These are phyloP conservation scores for Plasmodium vinckei DNA, from an alignment of 169 alveolate species.

Conservation along the genomic window DNA sequence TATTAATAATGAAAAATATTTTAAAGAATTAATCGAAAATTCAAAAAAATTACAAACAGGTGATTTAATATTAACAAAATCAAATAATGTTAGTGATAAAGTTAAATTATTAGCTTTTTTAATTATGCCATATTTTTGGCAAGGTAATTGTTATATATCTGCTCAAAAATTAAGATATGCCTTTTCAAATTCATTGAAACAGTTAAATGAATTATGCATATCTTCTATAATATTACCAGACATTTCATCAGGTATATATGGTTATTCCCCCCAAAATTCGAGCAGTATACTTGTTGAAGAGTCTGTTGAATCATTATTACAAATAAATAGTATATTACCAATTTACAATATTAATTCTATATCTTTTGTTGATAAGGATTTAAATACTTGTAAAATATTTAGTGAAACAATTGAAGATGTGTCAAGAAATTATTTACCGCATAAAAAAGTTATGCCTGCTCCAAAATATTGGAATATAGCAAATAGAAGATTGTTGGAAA, in stretches of 20 bases:
- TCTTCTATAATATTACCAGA: conserved; percentile 71
- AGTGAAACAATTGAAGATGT: conserved; percentile 71
- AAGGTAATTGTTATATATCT: conserved; percentile 69
- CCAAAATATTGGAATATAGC: conserved; percentile 72
- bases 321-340: conserved; percentile 45
- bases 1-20: conserved; percentile 22
- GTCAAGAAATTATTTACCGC: conserved; percentile 67
- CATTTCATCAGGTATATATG: conserved; percentile 73
- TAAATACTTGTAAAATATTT: conserved; percentile 56
- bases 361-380: conserved; percentile 62
- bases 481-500: conserved; percentile 58
- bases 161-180: conserved; percentile 70
- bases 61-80: conserved; percentile 59
- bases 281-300: conserved; percentile 52
- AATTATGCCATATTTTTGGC: conserved; percentile 77
- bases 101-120: conserved; percentile 73
- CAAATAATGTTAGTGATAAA: conserved; percentile 64
- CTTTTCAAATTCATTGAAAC: conserved; percentile 65
- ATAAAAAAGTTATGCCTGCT: conserved; percentile 66
- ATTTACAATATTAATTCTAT: conserved; percentile 63
- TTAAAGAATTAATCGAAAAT: conserved; percentile 39
- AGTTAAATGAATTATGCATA: conserved; percentile 65
- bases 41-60: conserved; percentile 71
- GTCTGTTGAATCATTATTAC: conserved; percentile 49
- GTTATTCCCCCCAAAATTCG: conserved; percentile 38